phyloP scores from a whole-genome alignment of 2,329 filamentous ascomycete species.

The Phyllosticta paracitricarpa region DNA sequence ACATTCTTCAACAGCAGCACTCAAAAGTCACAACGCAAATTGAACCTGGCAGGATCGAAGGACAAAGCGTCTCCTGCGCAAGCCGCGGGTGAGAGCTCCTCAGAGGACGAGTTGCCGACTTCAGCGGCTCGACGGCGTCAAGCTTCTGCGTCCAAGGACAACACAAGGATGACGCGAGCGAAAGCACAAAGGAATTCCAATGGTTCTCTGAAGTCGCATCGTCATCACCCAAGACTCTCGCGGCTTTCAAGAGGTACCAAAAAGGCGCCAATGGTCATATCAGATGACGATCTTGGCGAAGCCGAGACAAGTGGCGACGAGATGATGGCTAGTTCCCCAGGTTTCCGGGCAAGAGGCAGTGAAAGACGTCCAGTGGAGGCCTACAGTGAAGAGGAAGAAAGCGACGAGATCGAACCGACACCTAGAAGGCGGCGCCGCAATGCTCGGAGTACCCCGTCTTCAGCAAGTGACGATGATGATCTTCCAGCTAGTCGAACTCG shows the following conservation, averaged over 20 bases:
- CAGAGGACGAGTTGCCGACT: background rate
- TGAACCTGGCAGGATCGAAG: background rate
- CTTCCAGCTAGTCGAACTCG: slow-evolving; percentile 2
- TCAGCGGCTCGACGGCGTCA: background rate
- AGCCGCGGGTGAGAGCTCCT: background rate
- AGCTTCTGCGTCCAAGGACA: background rate
- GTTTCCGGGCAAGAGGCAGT: background rate
- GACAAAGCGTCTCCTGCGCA: background rate
- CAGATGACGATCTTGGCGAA: slow-evolving; percentile 6
- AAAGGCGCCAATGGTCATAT: background rate
- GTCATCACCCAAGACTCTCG: background rate
- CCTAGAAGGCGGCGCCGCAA: background rate
- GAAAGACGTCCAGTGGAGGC: background rate
- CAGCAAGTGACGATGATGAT: slow-evolving; percentile 11
- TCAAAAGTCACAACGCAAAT: background rate
- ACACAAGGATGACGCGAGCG: slow-evolving; percentile 14
- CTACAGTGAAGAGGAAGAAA: slow-evolving; percentile 9
- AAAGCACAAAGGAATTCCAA: slow-evolving; percentile 5
- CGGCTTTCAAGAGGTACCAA: background rate
- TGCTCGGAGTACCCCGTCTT: background rate
- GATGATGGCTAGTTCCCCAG: slow-evolving; percentile 11
- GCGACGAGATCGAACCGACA: slow-evolving; percentile 1
- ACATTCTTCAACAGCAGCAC: background rate
- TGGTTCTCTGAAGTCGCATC: background rate
- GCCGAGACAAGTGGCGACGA: slow-evolving; percentile 9